Conservation (phyloP, 495 filamentous ascomycete species). For the Hyphodiscus hymeniophilus region DNA sequence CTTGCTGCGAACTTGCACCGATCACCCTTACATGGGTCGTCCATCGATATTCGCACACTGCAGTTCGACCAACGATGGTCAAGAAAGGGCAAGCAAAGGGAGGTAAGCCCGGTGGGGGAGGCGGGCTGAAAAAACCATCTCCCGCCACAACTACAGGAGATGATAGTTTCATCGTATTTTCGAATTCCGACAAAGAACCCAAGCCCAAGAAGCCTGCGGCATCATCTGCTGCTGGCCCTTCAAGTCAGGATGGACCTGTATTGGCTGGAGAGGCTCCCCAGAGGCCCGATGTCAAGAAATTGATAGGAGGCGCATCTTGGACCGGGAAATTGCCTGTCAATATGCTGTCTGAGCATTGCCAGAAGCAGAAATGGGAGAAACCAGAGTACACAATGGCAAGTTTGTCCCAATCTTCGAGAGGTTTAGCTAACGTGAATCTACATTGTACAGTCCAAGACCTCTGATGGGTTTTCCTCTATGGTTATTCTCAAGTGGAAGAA, state of each 20-base stretch:
- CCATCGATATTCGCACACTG: neutral
- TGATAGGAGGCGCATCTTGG: conserved; percentile 95
- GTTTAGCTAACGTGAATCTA: neutral
- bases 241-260: conserved; percentile 24
- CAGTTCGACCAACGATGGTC: conserved; percentile 19
- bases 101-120: conserved; percentile 21
- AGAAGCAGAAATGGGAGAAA: conserved; percentile 90
- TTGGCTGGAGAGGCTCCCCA: conserved; percentile 50
- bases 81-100: conserved; percentile 43
- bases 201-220: conserved; percentile 37
- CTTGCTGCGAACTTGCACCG: neutral
- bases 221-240: conserved; percentile 20
- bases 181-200: conserved; percentile 50
- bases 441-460: conserved; percentile 19
- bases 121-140: conserved; percentile 11
- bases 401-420: neutral
- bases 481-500: conserved; percentile 74
- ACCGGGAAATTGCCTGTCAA: conserved; percentile 94
- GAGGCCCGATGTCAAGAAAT: conserved; percentile 70
- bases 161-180: conserved; percentile 60
- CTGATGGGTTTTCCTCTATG: conserved; percentile 63
- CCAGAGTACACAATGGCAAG: conserved; percentile 78
- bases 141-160: conserved; percentile 30
- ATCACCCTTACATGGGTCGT: conserved; percentile 11
- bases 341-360: conserved; percentile 86